phyloP scores from a whole-genome alignment of 1,139 yeast genomes.

The Kodamaea arcana region DNA sequence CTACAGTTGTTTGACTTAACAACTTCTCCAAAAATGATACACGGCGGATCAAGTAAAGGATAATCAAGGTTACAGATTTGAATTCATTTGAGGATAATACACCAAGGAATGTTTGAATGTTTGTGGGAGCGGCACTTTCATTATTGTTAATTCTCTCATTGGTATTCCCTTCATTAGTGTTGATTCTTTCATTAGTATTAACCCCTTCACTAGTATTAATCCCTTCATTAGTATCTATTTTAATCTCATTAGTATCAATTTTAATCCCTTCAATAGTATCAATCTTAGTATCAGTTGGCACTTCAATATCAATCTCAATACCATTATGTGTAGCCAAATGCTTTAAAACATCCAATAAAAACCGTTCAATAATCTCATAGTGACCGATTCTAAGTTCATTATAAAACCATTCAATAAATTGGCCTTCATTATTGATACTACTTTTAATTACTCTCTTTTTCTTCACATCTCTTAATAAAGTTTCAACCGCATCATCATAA shows the following conservation, averaged over 20 bases:
- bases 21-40: conserved; percentile 19
- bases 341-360: conserved; percentile 4
- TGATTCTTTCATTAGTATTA: no score
- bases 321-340: background rate
- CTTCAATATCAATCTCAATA: background rate
- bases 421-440: conserved; percentile 2
- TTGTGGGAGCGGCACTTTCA: background rate
- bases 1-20: background rate
- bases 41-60: conserved; percentile 27
- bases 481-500: conserved; percentile 16
- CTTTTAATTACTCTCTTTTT: conserved; percentile 5
- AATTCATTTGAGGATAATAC: conserved; percentile 8
- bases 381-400: conserved; percentile 20
- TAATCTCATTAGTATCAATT: no score
- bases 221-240: background rate
- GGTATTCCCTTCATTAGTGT: background rate
- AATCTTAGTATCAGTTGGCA: background rate
- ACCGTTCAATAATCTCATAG: conserved; percentile 15
- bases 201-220: background rate
- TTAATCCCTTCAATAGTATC: background rate
- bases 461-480: conserved; percentile 11
- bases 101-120: conserved; percentile 1
- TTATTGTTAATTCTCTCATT: background rate
- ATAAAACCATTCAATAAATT: conserved; percentile 22
- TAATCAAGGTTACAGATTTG: conserved; percentile 14